These are phyloP conservation scores for Solanum corneliomulleri DNA, from an alignment of 257 asterid species.

Conservation along the genomic window DNA sequence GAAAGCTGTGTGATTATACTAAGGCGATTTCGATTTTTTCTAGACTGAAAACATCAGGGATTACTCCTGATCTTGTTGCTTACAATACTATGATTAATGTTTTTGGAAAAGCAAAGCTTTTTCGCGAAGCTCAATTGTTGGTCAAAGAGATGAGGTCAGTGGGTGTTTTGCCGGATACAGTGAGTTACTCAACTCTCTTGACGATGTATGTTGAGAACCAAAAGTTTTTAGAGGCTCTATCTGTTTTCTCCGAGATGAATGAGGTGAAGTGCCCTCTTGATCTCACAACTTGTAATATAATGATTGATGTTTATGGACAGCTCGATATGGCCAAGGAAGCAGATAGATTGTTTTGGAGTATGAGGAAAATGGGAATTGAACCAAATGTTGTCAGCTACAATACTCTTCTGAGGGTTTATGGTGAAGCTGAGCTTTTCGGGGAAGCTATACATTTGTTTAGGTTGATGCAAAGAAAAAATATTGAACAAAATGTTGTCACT, in stretches of 20 bases:
- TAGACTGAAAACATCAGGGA: slow-evolving; percentile 66
- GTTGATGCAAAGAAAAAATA: slow-evolving; percentile 87
- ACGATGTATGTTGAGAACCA: slow-evolving; percentile 68
- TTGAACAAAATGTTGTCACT: slow-evolving; percentile 81
- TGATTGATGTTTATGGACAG: slow-evolving; percentile 94
- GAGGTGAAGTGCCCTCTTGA: slow-evolving; percentile 54
- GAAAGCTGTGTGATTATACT: slow-evolving; percentile 65
- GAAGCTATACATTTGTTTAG: slow-evolving; percentile 93
- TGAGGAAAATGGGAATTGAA: slow-evolving; percentile 78
- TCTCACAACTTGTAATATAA: slow-evolving; percentile 77
- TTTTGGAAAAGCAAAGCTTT: slow-evolving; percentile 93
- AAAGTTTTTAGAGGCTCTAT: slow-evolving; percentile 68
- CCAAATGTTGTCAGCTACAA: slow-evolving; percentile 85
- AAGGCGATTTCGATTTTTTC: slow-evolving; percentile 78
- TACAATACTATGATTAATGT: slow-evolving; percentile 87
- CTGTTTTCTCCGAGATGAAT: slow-evolving; percentile 71
- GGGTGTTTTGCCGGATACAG: slow-evolving; percentile 68
- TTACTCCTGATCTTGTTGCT: slow-evolving; percentile 74
- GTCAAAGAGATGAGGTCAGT: slow-evolving; percentile 54
- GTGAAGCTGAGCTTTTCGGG: slow-evolving; percentile 90
- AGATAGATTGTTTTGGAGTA: slow-evolving; percentile 85
- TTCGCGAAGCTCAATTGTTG: slow-evolving; percentile 59
- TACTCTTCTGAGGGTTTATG: slow-evolving; percentile 79
- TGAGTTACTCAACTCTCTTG: slow-evolving; percentile 74
- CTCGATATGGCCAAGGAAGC: slow-evolving; percentile 96